Percentiles rank a stretch among this genome's conserved stretches.
Conservation (phyloP, 805 yeast genomes). For the Candida coquimbonensis region DNA sequence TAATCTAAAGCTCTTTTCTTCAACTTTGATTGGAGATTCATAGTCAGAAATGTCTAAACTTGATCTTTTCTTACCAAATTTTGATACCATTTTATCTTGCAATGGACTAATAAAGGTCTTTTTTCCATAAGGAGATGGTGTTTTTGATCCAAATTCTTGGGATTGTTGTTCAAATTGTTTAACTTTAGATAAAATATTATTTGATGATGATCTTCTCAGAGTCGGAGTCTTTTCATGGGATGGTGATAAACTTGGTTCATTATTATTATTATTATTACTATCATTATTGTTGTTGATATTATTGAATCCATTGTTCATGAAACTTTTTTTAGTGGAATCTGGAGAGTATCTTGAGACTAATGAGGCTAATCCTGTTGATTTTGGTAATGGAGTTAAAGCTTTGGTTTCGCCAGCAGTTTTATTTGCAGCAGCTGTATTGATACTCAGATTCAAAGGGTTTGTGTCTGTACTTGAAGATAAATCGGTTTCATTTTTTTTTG, state of each 20-base stretch:
- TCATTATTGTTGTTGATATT: neutral
- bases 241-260: neutral
- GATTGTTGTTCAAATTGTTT: conserved; percentile 25
- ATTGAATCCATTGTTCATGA: no score
- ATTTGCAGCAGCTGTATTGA: conserved; percentile 15
- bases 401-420: neutral
- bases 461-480: conserved; percentile 6
- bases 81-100: conserved; percentile 14
- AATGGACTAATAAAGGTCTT: conserved; percentile 14
- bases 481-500: conserved; percentile 6
- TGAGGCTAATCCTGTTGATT: conserved; percentile 10
- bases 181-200: conserved; percentile 25
- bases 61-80: conserved; percentile 16
- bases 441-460: conserved; percentile 16
- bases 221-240: conserved; percentile 1
- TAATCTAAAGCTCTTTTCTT: no score
- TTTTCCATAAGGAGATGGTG: conserved; percentile 8
- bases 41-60: conserved; percentile 7
- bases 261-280: neutral
- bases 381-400: conserved; percentile 7
- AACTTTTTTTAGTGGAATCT: conserved; percentile 2
- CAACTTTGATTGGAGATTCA: neutral
- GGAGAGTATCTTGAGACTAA: conserved; percentile 14
- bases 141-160: conserved; percentile 7
- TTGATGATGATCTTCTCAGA: conserved; percentile 23